Evolutionary conservation across 768 basidiomycete genomes (phyloP).

Genomic region (Lactarius quietus): DNA sequence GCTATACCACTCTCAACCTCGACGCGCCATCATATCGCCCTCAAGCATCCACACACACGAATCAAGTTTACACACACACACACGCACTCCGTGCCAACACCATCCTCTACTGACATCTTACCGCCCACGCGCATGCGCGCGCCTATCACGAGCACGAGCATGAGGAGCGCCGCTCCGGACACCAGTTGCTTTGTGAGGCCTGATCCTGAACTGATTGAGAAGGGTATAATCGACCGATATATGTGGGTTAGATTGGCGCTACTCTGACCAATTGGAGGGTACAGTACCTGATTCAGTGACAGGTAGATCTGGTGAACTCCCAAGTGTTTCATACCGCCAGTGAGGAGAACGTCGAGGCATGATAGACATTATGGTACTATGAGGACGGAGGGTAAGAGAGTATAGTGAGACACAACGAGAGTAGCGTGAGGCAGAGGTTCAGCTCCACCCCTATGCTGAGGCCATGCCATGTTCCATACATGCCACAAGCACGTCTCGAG

Average conservation of each 20-base stretch:
- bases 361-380: background rate
- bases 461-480: background rate
- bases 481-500: background rate
- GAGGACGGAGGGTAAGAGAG: background rate
- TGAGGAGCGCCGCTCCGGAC: conserved; percentile 30
- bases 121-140: conserved; percentile 30
- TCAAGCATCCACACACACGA: conserved; percentile 50
- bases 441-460: background rate
- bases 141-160: conserved; percentile 36
- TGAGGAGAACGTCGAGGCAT: background rate
- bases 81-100: conserved; percentile 46
- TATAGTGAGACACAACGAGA: background rate
- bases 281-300: background rate
- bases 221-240: no score
- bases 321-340: background rate
- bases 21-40: conserved; percentile 45
- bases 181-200: no score
- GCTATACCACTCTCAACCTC: conserved; percentile 30
- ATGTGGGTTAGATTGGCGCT: background rate
- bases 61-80: conserved; percentile 46
- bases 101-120: conserved; percentile 38
- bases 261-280: background rate
- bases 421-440: background rate
- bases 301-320: background rate
- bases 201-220: background rate